Evolutionary conservation across 148 eudicot species (phyloP).

Genomic region (Oxyria digyna): DNA sequence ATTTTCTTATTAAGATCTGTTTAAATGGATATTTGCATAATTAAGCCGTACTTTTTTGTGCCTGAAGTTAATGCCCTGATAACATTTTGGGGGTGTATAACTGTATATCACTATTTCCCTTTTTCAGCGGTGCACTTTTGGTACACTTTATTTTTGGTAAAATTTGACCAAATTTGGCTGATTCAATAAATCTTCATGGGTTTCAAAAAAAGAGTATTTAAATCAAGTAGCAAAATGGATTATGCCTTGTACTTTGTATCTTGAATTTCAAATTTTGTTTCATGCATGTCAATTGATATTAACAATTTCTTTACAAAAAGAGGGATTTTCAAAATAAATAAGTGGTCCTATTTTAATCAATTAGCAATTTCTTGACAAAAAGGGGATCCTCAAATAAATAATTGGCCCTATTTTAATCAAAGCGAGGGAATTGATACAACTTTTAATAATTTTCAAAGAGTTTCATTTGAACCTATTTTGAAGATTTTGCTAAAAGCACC

Average conservation of each 20-base stretch:
- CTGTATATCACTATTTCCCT: not conserved
- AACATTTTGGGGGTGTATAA: not conserved
- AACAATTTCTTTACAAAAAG: too few species aligned
- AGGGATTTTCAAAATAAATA: too few species aligned
- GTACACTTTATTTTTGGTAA: not conserved
- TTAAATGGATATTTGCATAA: not conserved
- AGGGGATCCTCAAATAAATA: not conserved
- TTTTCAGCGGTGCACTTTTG: not conserved
- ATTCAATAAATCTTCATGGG: not conserved
- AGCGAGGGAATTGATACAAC: not conserved
- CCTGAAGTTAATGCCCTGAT: not conserved
- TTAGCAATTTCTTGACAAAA: not conserved
- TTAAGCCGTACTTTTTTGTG: not conserved
- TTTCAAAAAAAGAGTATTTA: not conserved
- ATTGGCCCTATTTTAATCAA: not conserved
- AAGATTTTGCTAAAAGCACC: too few species aligned
- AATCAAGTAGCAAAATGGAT: not conserved
- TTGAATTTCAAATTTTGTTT: not conserved
- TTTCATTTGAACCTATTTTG: too few species aligned
- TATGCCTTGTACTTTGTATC: not conserved
- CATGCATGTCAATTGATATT: conserved; percentile 5
- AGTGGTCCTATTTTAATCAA: too few species aligned
- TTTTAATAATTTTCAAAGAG: too few species aligned
- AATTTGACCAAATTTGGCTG: not conserved
- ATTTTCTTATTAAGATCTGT: not conserved